Evolutionary conservation across 345 rosid species (phyloP).

Genomic region (Passiflora organensis): DNA sequence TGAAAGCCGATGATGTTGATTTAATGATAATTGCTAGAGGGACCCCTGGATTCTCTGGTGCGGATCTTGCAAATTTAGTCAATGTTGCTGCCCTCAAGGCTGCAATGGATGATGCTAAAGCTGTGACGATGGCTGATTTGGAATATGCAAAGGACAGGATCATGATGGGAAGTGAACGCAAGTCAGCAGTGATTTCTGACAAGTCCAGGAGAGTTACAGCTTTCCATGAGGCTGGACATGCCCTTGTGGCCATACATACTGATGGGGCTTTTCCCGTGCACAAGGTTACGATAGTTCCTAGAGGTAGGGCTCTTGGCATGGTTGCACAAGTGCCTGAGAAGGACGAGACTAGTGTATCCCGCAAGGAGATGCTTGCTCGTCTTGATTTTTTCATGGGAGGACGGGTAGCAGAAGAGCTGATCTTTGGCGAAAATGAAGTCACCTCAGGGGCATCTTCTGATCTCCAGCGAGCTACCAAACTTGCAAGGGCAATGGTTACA

Average conservation of each 20-base stretch:
- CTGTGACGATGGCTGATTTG: conserved; percentile 83
- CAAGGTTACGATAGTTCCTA: conserved; percentile 94
- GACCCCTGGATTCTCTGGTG: conserved; percentile 96
- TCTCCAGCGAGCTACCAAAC: conserved; percentile 73
- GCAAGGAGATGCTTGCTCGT: conserved; percentile 93
- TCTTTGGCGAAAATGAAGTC: conserved; percentile 86
- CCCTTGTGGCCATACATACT: conserved; percentile 86
- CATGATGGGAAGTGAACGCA: conserved; percentile 97
- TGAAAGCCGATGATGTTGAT: conserved; percentile 90
- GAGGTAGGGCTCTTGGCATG: conserved; percentile 95
- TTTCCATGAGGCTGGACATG: conserved; percentile 98
- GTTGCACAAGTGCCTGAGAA: conserved; percentile 84
- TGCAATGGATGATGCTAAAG: conserved; percentile 92
- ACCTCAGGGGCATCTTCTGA: conserved; percentile 90
- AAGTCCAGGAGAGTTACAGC: conserved; percentile 75
- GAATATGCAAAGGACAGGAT: conserved; percentile 93
- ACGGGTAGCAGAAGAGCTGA: conserved; percentile 94
- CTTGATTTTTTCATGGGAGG: conserved; percentile 97
- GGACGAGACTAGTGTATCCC: conserved; percentile 66
- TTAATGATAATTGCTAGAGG: conserved; percentile 93
- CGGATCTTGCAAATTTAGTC: conserved; percentile 86
- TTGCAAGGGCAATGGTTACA: conserved; percentile 89
- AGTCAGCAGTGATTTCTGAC: conserved; percentile 84
- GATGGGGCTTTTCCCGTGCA: conserved; percentile 94
- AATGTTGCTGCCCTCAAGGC: conserved; percentile 93